A percentile compares a stretch with the other conserved stretches of the same genome.
Conservation (phyloP, 257 asterid genomes). For the Cordia subcordata region DNA sequence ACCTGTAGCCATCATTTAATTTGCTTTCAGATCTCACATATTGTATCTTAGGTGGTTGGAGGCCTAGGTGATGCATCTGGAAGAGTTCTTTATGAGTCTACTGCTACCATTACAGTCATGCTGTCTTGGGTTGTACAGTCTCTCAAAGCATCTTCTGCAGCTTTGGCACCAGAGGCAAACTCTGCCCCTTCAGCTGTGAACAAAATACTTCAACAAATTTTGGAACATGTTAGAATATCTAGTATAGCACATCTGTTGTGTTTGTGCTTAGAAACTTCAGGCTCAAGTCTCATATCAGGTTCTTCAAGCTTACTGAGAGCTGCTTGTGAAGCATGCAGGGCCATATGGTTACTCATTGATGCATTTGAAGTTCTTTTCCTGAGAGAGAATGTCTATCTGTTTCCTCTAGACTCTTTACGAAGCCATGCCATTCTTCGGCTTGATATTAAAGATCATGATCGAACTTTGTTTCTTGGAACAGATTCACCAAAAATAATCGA, state of each 20-base stretch:
- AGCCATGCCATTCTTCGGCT: slow-evolving; percentile 44
- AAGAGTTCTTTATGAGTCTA: slow-evolving; percentile 71
- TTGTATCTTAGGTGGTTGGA: slow-evolving; percentile 55
- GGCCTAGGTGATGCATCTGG: slow-evolving; percentile 62
- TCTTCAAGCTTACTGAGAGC: slow-evolving; percentile 82
- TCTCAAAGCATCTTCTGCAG: slow-evolving; percentile 54
- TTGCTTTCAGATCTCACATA: slow-evolving; percentile 18
- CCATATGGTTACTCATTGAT: slow-evolving; percentile 74
- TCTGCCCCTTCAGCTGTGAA: slow-evolving; percentile 35
- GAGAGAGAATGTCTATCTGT: slow-evolving; percentile 35
- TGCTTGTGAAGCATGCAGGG: slow-evolving; percentile 93
- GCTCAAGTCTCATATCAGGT: slow-evolving; percentile 80
- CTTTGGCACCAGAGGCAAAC: slow-evolving; percentile 42
- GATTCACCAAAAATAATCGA: slow-evolving; percentile 52
- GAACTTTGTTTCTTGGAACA: slow-evolving; percentile 30
- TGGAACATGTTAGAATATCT: slow-evolving; percentile 70
- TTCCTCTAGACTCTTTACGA: slow-evolving; percentile 64
- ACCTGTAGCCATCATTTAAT: slow-evolving; percentile 12
- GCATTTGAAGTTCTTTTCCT: slow-evolving; percentile 59
- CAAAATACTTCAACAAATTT: slow-evolving; percentile 49
- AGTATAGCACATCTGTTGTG: slow-evolving; percentile 54
- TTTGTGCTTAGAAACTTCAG: slow-evolving; percentile 82
- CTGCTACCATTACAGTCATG: slow-evolving; percentile 77
- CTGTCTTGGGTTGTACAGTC: slow-evolving; percentile 64
- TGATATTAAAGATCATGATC: slow-evolving; percentile 50